These are phyloP conservation scores for Cladorrhinum samala DNA, from an alignment of 495 filamentous ascomycete genomes.

Conservation along the genomic window DNA sequence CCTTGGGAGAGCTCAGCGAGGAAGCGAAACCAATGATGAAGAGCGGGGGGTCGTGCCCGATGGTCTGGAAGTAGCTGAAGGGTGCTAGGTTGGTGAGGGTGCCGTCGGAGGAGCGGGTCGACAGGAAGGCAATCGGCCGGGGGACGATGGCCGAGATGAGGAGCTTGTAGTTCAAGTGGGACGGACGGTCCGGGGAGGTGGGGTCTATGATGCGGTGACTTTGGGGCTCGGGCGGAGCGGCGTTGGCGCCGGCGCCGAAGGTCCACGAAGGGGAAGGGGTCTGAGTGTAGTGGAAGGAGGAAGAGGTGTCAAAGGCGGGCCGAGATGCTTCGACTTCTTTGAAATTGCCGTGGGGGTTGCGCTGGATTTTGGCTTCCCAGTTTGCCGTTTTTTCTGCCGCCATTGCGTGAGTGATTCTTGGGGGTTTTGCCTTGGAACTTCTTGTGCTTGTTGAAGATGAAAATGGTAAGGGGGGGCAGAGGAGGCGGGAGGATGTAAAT, in stretches of 20 bases:
- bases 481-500: no score
- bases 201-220: constrained; percentile 77
- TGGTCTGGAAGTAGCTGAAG: constrained; percentile 76
- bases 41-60: constrained; percentile 85
- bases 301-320: constrained; percentile 54
- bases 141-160: constrained; percentile 83
- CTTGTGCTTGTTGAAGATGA: constrained; percentile 1
- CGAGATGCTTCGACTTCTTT: constrained; percentile 67
- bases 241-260: constrained; percentile 67
- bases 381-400: constrained; percentile 25
- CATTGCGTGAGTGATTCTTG: no score
- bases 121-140: constrained; percentile 60
- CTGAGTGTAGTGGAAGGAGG: constrained; percentile 57
- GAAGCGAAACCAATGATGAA: constrained; percentile 73
- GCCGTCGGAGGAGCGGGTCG: constrained; percentile 42
- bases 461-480: background rate
- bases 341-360: constrained; percentile 71
- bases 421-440: no score
- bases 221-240: constrained; percentile 36
- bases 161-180: constrained; percentile 81
- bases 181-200: constrained; percentile 60
- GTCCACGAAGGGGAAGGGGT: constrained; percentile 72
- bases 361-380: constrained; percentile 44
- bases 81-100: constrained; percentile 66
- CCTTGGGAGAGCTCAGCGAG: constrained; percentile 55